Conservation (phyloP, 176 grass and related monocot genomes). For the Olyra latifolia region DNA sequence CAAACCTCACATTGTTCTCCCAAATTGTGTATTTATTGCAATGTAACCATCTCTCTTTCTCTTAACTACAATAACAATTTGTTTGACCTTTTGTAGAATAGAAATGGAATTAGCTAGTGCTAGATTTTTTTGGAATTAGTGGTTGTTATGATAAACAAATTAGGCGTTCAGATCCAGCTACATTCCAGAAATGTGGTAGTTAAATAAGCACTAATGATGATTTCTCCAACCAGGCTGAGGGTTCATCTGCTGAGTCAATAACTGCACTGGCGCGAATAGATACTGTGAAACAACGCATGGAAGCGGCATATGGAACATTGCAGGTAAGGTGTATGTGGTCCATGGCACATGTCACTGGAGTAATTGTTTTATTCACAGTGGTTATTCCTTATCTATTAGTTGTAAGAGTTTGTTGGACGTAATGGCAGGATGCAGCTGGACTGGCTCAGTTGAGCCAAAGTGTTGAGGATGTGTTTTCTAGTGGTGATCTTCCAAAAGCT, state of each 20-base stretch:
- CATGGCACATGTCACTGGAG: slow-evolving; percentile 4
- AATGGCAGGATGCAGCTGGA: slow-evolving; percentile 90
- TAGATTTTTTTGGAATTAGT: background rate
- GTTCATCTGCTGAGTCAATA: slow-evolving; percentile 95
- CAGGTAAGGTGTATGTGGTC: slow-evolving; percentile 52
- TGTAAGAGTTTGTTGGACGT: slow-evolving; percentile 12
- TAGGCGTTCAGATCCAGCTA: background rate
- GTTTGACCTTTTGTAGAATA: background rate
- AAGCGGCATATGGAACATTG: slow-evolving; percentile 88
- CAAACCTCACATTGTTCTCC: background rate
- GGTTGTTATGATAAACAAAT: background rate
- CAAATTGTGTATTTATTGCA: background rate
- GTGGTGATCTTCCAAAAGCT: slow-evolving; percentile 88
- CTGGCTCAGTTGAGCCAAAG: slow-evolving; percentile 92
- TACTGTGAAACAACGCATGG: slow-evolving; percentile 94
- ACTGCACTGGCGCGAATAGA: slow-evolving; percentile 86
- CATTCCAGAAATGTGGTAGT: background rate
- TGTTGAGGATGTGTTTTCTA: slow-evolving; percentile 99
- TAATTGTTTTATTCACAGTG: slow-evolving; percentile 14
- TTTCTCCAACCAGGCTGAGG: slow-evolving; percentile 72
- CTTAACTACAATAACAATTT: background rate
- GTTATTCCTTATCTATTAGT: slow-evolving; percentile 13
- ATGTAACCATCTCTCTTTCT: background rate
- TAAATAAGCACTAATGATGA: slow-evolving; percentile 24
- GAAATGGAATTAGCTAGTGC: background rate